Conservation (phyloP, 805 yeast species). For the Monosporozyma unispora region DNA sequence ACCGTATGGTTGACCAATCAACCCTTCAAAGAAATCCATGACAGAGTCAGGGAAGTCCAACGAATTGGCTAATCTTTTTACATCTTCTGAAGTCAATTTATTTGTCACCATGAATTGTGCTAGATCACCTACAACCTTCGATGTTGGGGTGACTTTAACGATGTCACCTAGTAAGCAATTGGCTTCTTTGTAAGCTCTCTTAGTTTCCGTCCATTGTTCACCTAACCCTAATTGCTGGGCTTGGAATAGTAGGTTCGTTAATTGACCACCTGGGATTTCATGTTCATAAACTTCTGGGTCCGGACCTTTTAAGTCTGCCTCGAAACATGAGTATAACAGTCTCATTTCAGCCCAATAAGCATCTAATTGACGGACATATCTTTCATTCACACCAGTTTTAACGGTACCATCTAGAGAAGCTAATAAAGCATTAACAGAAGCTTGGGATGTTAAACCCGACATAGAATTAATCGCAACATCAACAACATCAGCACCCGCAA, state of each 20-base stretch:
- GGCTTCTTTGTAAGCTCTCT: constrained; percentile 87
- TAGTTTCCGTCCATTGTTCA: constrained; percentile 92
- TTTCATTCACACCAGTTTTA: constrained; percentile 60
- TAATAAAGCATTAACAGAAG: constrained; percentile 84
- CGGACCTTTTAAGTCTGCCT: constrained; percentile 97
- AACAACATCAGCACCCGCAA: constrained; percentile 96
- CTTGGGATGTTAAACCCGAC: constrained; percentile 99
- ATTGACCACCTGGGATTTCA: constrained; percentile 99
- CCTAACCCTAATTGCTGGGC: constrained; percentile 99
- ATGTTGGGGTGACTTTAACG: constrained; percentile 97
- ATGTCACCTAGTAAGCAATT: constrained; percentile 88
- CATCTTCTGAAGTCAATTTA: constrained; percentile 79
- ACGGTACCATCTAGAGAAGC: constrained; percentile 86
- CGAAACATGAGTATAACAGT: constrained; percentile 90
- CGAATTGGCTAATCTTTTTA: constrained; percentile 74
- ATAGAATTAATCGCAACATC: constrained; percentile 95
- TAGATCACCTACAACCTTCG: constrained; percentile 98
- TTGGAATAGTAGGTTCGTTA: constrained; percentile 95
- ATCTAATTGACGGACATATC: constrained; percentile 73
- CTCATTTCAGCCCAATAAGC: constrained; percentile 99
- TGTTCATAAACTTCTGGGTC: constrained; percentile 98
- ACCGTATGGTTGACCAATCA: constrained; percentile 98
- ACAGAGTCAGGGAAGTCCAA: constrained; percentile 98
- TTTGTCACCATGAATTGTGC: constrained; percentile 99
- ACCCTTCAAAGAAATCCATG: constrained; percentile 95